Percentiles rank a stretch among this genome's conserved stretches.
Evolutionary conservation across 164 flowering plant genomes (phyloP).

Genomic region (Nymphaea colorata): DNA sequence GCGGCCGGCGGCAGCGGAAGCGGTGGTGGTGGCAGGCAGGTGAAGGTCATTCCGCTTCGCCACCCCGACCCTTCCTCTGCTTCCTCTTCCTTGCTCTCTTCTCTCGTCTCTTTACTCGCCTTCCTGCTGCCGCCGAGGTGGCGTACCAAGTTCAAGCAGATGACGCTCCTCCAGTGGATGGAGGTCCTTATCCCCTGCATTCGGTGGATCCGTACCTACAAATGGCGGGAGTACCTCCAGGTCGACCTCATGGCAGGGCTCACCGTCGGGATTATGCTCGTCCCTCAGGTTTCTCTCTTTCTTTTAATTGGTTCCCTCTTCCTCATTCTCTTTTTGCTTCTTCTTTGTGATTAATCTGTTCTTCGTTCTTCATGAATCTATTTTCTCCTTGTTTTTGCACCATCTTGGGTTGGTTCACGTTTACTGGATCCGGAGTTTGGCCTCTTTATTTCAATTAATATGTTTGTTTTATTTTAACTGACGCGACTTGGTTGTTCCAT

Average conservation of each 20-base stretch:
- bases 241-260: constrained; percentile 73
- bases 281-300: constrained; percentile 78
- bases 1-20: constrained; percentile 3
- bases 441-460: no score
- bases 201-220: constrained; percentile 78
- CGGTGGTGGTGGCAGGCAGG: constrained; percentile 13
- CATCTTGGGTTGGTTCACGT: no score
- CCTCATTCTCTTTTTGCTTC: background rate
- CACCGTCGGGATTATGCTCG: constrained; percentile 94
- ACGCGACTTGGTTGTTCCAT: no score
- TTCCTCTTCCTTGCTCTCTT: constrained; percentile 3
- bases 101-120: background rate
- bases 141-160: constrained; percentile 31
- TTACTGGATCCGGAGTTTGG: no score
- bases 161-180: constrained; percentile 55
- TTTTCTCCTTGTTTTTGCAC: no score
- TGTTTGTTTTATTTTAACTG: no score
- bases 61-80: constrained; percentile 35
- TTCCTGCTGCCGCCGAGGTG: constrained; percentile 16
- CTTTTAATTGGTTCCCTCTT: background rate
- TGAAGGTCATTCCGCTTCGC: constrained; percentile 51
- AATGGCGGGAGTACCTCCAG: constrained; percentile 72
- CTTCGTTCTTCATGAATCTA: no score
- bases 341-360: background rate
- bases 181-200: constrained; percentile 55